Evolutionary conservation across 2,329 filamentous ascomycete genomes (phyloP).

Genomic region (Cryoendolithus antarcticus): DNA sequence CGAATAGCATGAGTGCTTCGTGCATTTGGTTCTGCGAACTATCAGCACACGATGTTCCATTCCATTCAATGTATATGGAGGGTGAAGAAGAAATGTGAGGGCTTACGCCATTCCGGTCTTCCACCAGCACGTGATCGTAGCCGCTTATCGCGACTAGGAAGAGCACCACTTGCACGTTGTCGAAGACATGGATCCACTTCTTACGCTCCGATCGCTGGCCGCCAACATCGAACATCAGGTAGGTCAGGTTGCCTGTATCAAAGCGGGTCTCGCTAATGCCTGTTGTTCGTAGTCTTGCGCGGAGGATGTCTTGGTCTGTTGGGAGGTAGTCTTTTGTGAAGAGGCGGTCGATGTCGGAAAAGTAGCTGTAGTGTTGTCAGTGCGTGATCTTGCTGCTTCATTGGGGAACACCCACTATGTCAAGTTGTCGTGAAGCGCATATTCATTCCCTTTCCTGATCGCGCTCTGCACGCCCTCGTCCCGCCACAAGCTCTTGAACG

Average conservation of each 20-base stretch:
- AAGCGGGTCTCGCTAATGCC: constrained; percentile 94
- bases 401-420: constrained; percentile 56
- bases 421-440: constrained; percentile 89
- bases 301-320: constrained; percentile 86
- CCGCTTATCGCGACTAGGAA: constrained; percentile 93
- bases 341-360: constrained; percentile 52
- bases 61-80: too few relatives aligned
- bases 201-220: constrained; percentile 86
- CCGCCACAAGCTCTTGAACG: constrained; percentile 73
- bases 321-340: constrained; percentile 66
- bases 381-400: background rate
- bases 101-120: constrained; percentile 89
- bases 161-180: constrained; percentile 81
- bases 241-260: constrained; percentile 80
- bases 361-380: constrained; percentile 51
- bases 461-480: constrained; percentile 74
- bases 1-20: constrained; percentile 42
- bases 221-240: constrained; percentile 93
- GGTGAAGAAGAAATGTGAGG: background rate
- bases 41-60: background rate
- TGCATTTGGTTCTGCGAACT: constrained; percentile 40
- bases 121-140: constrained; percentile 90
- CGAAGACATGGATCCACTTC: constrained; percentile 96
- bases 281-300: constrained; percentile 79
- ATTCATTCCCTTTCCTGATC: constrained; percentile 92